A percentile compares a stretch with the other conserved stretches of the same genome.
phyloP scores from a whole-genome alignment of 306 rosid species.

The Fagus sylvatica region DNA sequence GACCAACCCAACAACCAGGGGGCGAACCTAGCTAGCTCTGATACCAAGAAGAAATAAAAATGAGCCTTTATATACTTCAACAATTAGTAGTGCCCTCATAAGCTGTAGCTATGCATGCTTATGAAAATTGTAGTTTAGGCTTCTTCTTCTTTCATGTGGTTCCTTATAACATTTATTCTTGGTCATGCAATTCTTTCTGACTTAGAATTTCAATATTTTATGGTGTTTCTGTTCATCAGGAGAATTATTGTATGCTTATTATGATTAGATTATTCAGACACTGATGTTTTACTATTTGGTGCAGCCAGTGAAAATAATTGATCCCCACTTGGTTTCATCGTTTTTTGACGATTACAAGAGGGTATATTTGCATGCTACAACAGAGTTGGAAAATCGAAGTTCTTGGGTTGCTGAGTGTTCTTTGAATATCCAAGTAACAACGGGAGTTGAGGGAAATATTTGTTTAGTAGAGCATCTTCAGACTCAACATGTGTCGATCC shows the following conservation, averaged over 20 bases:
- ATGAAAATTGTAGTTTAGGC: conserved; percentile 6
- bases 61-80: too few species aligned
- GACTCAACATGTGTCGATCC: conserved; percentile 59
- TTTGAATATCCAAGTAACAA: conserved; percentile 71
- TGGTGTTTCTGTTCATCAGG: conserved; percentile 26
- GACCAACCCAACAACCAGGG: too few species aligned
- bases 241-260: conserved; percentile 26
- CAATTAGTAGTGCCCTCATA: background rate
- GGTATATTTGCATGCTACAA: conserved; percentile 71
- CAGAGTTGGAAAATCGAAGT: conserved; percentile 82
- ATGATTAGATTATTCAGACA: background rate
- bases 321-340: conserved; percentile 92
- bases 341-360: conserved; percentile 76
- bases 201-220: conserved; percentile 16
- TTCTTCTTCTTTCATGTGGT: conserved; percentile 21
- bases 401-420: conserved; percentile 72
- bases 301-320: conserved; percentile 93
- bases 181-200: conserved; percentile 13
- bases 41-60: too few species aligned
- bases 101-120: background rate
- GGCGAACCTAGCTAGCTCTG: too few species aligned
- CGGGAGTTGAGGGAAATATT: conserved; percentile 63
- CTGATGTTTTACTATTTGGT: conserved; percentile 23
- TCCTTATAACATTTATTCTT: conserved; percentile 1
- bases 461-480: conserved; percentile 78